Evolutionary conservation across 805 yeast species (phyloP).

Genomic region (Hanseniaspora pseudoguilliermondii): DNA sequence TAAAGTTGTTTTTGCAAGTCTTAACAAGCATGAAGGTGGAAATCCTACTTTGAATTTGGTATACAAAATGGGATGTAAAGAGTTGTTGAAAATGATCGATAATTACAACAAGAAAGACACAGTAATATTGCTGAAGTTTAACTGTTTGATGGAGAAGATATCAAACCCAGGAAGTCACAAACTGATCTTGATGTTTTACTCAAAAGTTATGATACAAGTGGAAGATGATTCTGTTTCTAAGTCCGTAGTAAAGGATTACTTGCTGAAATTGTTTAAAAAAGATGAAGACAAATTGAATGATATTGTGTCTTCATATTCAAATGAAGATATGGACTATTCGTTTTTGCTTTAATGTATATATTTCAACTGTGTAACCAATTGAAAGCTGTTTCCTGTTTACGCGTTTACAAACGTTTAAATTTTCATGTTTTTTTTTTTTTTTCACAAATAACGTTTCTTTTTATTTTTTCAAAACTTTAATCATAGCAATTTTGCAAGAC

Average conservation of each 20-base stretch:
- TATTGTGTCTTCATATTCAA: not conserved
- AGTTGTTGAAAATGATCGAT: not conserved
- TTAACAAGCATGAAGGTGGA: not conserved
- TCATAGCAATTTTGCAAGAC: too few relatives aligned
- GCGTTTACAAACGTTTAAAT: not conserved
- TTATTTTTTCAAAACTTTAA: too few relatives aligned
- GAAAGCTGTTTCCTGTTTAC: not conserved
- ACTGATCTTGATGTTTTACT: slow-evolving; percentile 2
- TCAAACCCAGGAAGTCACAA: slow-evolving; percentile 7
- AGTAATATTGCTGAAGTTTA: not conserved
- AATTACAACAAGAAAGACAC: not conserved
- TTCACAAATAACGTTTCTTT: not conserved
- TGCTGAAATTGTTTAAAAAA: not conserved
- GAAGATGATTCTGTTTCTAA: not conserved
- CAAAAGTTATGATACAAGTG: not conserved
- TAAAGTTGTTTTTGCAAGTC: not conserved
- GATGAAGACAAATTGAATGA: slow-evolving; percentile 1
- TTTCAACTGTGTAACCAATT: not conserved
- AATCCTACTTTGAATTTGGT: not conserved
- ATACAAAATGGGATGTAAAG: slow-evolving; percentile 1
- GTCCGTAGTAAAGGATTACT: not conserved
- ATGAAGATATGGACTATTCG: not conserved
- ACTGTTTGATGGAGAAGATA: not conserved
- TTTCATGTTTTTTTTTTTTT: not conserved
- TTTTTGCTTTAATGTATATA: not conserved